A percentile compares a stretch with the other conserved stretches of the same genome.
These are phyloP conservation scores for Lithospermum erythrorhizon DNA, from an alignment of 257 asterid genomes.

Conservation along the genomic window DNA sequence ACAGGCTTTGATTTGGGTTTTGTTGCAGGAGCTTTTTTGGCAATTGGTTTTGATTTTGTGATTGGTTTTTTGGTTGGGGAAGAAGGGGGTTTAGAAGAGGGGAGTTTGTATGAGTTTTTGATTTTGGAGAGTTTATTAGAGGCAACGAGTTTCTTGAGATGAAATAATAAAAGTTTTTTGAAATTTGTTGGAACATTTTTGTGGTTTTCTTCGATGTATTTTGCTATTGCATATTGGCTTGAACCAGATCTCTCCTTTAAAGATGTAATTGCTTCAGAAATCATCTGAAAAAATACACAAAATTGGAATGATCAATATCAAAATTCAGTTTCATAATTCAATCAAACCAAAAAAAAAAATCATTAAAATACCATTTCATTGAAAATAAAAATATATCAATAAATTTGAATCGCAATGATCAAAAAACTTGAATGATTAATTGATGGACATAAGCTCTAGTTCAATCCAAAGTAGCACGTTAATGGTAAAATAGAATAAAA, in stretches of 20 bases:
- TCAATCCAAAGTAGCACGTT: too few relatives aligned
- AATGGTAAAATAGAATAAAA: too few relatives aligned
- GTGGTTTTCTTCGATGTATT: slow-evolving; percentile 65
- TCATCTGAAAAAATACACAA: slow-evolving; percentile 38
- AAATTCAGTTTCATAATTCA: slow-evolving; percentile 8
- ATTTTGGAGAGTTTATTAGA: slow-evolving; percentile 54
- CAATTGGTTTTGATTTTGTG: slow-evolving; percentile 5
- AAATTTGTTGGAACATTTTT: slow-evolving; percentile 66
- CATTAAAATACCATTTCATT: too few relatives aligned
- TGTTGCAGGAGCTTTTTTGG: neutral
- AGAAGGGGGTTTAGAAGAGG: too few relatives aligned
- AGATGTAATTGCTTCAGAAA: slow-evolving; percentile 57
- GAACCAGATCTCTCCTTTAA: slow-evolving; percentile 74
- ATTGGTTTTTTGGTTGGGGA: neutral
- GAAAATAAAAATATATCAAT: slow-evolving; percentile 1
- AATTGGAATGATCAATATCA: neutral
- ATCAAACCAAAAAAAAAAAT: too few relatives aligned
- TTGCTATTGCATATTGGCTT: slow-evolving; percentile 67
- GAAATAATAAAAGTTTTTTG: slow-evolving; percentile 48
- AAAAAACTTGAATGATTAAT: too few relatives aligned
- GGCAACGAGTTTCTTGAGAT: slow-evolving; percentile 60
- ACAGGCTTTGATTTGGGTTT: slow-evolving; percentile 6
- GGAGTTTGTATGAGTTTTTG: slow-evolving; percentile 32
- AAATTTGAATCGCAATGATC: too few relatives aligned
- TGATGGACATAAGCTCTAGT: too few relatives aligned